Evolutionary conservation across 2,329 filamentous ascomycete species (phyloP), one percentile per base, ranked within the genome.

Genomic region (Claviceps citrina): DNA sequence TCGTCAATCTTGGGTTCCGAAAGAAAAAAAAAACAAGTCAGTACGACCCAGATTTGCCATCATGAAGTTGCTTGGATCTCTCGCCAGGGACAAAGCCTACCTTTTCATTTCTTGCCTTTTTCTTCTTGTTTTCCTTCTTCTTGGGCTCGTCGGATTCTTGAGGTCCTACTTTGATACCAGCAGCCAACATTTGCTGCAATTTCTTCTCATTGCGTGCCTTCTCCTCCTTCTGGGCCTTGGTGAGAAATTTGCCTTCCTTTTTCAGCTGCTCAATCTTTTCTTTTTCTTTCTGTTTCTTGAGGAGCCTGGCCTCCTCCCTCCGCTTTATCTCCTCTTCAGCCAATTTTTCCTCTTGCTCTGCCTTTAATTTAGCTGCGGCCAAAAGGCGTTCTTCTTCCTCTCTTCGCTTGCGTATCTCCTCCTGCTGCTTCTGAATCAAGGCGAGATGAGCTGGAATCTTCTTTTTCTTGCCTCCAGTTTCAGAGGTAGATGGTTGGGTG

Each of bases 81-180:
- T 25, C 7, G n/a, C 16, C n/a, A 20, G 16, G 15, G 2, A 15
- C 12, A 18, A 15, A 9, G 16, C 40, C 44, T 57, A 72, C 71
- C 68, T 77, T 74, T 43, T 71, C 65, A 37, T 61, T 66, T 56
- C 68, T 72, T 40, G 76, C 69, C 41, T 73, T 80, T 58, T 81
- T 83, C 70, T 85, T 93, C 68, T 84, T 93, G 56, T 71, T 77
- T 44, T 93, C 83, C 60, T 84, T 85, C 68, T 85, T 87, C 69
- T 87, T 89, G 50, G 79, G 66, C 44, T 75, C 73, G n/a, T 70
- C 71, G 24, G 62, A 62, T 2, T 70, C 69, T 25, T 67, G 62
- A 7, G 73, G 76, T 12, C 78, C 81, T 43, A 89, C 75, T 55
- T 78, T 81, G 55, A 84, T 75, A 44, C 80, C 80, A 38, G 80